phyloP scores from a whole-genome alignment of 345 rosid species.

The Trapa incisa region DNA sequence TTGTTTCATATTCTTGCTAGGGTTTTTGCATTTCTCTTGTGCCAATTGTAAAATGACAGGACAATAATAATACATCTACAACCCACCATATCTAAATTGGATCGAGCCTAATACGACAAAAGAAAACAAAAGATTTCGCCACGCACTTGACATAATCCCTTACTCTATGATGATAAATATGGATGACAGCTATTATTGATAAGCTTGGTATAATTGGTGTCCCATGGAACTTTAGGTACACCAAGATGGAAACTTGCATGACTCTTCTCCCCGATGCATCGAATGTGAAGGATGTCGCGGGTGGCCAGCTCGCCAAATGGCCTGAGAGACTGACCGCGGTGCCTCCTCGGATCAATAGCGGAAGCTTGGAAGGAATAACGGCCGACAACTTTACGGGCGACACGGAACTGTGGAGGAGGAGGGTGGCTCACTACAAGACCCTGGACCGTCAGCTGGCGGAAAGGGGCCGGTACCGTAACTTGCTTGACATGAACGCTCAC shows the following conservation, averaged over 20 bases:
- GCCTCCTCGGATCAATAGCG: slow-evolving; percentile 62
- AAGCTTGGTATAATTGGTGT: not conserved
- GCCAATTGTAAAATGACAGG: not conserved
- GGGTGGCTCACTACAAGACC: slow-evolving; percentile 53
- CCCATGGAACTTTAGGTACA: slow-evolving; percentile 38
- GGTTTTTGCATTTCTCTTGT: not conserved
- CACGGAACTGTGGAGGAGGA: slow-evolving; percentile 50
- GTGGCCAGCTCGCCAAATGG: slow-evolving; percentile 62
- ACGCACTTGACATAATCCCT: not conserved
- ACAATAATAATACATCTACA: not conserved
- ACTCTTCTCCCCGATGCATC: slow-evolving; percentile 72
- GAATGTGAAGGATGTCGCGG: slow-evolving; percentile 38
- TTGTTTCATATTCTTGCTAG: not conserved
- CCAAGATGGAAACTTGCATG: slow-evolving; percentile 66
- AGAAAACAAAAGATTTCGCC: not conserved
- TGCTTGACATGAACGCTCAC: slow-evolving; percentile 75
- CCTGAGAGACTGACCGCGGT: slow-evolving; percentile 52
- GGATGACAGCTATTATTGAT: not conserved
- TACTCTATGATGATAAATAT: too few species aligned
- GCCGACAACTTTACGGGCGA: slow-evolving; percentile 31
- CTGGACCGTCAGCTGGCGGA: slow-evolving; percentile 50
- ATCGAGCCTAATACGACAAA: not conserved
- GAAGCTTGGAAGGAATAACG: slow-evolving; percentile 40
- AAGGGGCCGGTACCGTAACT: slow-evolving; percentile 57
- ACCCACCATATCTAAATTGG: not conserved